A percentile compares a stretch with the other conserved stretches of the same genome.
phyloP scores from a whole-genome alignment of 176 grass and related monocot species.

The Hyparrhenia diplandra region DNA sequence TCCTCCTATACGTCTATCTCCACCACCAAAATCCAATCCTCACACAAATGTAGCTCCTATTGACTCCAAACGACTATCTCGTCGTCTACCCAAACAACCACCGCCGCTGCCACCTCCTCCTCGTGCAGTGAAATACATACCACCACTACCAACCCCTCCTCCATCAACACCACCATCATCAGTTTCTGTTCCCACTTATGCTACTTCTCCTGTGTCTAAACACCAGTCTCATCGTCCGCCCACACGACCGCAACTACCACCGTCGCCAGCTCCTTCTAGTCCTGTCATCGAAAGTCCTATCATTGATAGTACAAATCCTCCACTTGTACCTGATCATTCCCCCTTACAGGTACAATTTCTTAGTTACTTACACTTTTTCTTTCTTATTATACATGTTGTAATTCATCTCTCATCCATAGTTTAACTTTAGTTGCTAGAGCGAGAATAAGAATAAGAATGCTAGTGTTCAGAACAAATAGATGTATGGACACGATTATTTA shows the following conservation, averaged over 20 bases:
- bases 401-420: background rate
- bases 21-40: background rate
- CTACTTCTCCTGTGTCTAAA: background rate
- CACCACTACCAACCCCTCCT: background rate
- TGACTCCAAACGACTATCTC: background rate
- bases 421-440: fast-evolving
- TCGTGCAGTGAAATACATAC: background rate
- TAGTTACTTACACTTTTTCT: background rate
- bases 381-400: too few species aligned
- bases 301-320: background rate
- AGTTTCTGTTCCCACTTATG: background rate
- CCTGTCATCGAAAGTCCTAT: too few species aligned
- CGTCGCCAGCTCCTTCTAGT: background rate
- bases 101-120: background rate
- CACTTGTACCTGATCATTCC: background rate
- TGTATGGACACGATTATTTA: too few species aligned
- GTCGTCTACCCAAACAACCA: background rate
- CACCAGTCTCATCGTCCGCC: background rate
- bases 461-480: background rate
- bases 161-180: background rate
- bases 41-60: background rate
- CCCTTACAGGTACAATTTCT: background rate
- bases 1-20: background rate
- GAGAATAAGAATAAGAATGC: too few species aligned
- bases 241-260: background rate